Evolutionary conservation across 345 rosid species (phyloP).

Genomic region (Eucalyptus regnans): DNA sequence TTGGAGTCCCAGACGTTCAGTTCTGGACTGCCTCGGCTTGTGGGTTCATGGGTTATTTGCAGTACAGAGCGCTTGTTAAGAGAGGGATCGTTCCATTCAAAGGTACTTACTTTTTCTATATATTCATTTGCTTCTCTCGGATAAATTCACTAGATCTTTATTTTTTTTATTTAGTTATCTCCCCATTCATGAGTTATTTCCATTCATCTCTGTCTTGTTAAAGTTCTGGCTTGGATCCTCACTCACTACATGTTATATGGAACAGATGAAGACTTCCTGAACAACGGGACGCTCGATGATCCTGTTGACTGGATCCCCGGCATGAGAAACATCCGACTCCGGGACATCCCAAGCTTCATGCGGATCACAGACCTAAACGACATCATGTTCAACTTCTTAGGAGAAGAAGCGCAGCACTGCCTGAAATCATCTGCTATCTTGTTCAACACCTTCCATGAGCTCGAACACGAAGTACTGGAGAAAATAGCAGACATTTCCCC

Average conservation of each 20-base stretch:
- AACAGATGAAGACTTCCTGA: conserved; percentile 12
- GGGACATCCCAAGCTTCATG: conserved; percentile 21
- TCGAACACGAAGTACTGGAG: conserved; percentile 14
- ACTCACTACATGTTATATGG: not conserved
- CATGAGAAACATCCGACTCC: conserved; percentile 12
- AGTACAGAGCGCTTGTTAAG: conserved; percentile 5
- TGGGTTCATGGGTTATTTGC: conserved; percentile 13
- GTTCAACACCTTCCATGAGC: conserved; percentile 27
- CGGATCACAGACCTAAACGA: conserved; percentile 11
- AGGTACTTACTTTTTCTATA: conserved; percentile 1
- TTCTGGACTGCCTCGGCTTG: conserved; percentile 26
- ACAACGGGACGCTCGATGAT: conserved; percentile 11
- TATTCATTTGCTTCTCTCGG: not conserved
- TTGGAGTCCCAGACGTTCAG: conserved; percentile 9
- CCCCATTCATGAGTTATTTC: not conserved
- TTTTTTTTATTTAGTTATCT: not conserved
- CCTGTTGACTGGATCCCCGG: conserved; percentile 28
- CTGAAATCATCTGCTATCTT: conserved; percentile 14
- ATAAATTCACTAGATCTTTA: not conserved
- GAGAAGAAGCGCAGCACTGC: conserved; percentile 4
- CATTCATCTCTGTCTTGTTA: not conserved
- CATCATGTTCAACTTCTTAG: conserved; percentile 5
- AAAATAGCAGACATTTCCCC: conserved; percentile 7
- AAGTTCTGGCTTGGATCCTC: not conserved
- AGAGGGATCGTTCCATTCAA: conserved; percentile 20